Base-by-base conservation (phyloP, 164 flowering plant species). In the Cinnamomum chago region DNA sequence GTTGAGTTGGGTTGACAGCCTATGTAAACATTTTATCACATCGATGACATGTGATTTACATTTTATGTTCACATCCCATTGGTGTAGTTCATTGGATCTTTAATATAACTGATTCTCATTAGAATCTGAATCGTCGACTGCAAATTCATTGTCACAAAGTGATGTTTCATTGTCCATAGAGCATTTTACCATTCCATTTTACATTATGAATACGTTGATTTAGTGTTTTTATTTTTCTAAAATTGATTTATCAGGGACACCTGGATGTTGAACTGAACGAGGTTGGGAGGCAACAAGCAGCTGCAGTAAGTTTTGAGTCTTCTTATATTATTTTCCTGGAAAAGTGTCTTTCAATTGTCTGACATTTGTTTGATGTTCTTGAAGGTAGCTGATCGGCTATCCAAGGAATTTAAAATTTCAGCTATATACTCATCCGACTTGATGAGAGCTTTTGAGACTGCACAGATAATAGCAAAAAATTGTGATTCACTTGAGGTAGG, bases 361-460 rank as follows among this genome's bases (percentile, higher is more conserved):
- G 60, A 55, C 60, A 3, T 17, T 64, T 30, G 30, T 60, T 72
- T 40, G 23, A 20, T 71, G 82, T 50, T 72, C 58, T 67, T 79
- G 25, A 74, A 95, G 98, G 93, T 93, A 67, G 98, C 94, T 80
- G 84, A 87, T 62, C 83, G 90, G 30, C 82, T 95, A 70, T 86
- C 94, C 40, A 86, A 76, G 82, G 97, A 87, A 72, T 77, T 83
- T 27, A 85, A 84, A 64, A 79, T 93, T 70, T 86, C 98, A 73
- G 88, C 81, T 23, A 75, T 93, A 3, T 95, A 92, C 76, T 85
- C 97, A n/a, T 95, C 99, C 70, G 99, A 95, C 79, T 82, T 91
- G 86, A 89, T 84, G 74, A 81, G 99, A 79, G 99, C 97, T 23
- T 74, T 62, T 70, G 92, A 85, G 33, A 93, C 99, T 17, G 99